A percentile compares a stretch with the other conserved stretches of the same genome.
phyloP scores from a whole-genome alignment of 2,329 filamentous ascomycete genomes.

The Venturia effusa region DNA sequence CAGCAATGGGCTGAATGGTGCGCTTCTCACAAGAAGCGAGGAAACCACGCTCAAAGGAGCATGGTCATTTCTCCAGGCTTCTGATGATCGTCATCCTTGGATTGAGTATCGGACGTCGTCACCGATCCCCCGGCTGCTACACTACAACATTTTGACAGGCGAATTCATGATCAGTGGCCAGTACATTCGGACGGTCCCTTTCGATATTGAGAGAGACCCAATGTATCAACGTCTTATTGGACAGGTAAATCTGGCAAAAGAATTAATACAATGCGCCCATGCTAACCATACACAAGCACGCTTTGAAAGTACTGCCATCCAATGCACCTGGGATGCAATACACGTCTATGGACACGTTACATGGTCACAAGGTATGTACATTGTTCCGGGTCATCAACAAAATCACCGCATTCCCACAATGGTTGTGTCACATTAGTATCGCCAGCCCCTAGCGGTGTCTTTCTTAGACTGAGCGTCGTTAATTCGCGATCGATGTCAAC shows the following conservation, averaged over 20 bases:
- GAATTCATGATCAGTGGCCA: neutral
- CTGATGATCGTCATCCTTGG: neutral
- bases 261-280: neutral
- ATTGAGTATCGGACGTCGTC: neutral
- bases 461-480: neutral
- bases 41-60: neutral
- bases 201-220: neutral
- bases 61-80: neutral
- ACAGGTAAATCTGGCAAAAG: neutral
- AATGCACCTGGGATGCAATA: neutral
- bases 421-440: too few relatives aligned
- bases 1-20: neutral
- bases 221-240: neutral
- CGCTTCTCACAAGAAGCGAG: neutral
- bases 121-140: neutral
- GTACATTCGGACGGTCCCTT: neutral
- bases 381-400: neutral
- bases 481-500: neutral
- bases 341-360: neutral
- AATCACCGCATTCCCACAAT: neutral
- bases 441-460: neutral
- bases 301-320: neutral
- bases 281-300: neutral
- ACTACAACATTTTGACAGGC: neutral
- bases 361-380: neutral